Evolutionary conservation across 2,329 filamentous ascomycete genomes (phyloP).

Genomic region (Alternaria sp.): DNA sequence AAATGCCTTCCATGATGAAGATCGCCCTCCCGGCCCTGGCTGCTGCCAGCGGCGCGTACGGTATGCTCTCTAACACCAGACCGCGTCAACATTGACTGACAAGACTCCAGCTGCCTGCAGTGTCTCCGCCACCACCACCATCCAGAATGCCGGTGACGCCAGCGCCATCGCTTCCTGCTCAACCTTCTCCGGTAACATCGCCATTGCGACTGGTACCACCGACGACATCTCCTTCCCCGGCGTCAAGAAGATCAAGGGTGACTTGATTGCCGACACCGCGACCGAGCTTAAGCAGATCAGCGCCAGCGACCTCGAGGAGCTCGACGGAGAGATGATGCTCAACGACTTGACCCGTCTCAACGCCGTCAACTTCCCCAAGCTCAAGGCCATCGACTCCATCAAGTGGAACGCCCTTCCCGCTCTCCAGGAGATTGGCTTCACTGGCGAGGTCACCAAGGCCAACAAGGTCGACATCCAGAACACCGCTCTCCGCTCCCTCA

Average conservation of each 20-base stretch:
- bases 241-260: slow-evolving; percentile 65
- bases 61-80: slow-evolving; percentile 43
- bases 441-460: slow-evolving; percentile 70
- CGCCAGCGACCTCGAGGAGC: slow-evolving; percentile 66
- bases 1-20: slow-evolving; percentile 62
- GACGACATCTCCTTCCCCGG: slow-evolving; percentile 69
- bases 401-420: slow-evolving; percentile 74
- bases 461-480: slow-evolving; percentile 78
- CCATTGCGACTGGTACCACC: slow-evolving; percentile 64
- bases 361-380: slow-evolving; percentile 68
- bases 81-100: slow-evolving; percentile 22
- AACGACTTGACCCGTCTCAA: slow-evolving; percentile 72
- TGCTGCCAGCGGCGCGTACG: slow-evolving; percentile 59
- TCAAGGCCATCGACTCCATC: slow-evolving; percentile 71
- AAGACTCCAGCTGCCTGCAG: slow-evolving; percentile 47
- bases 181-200: slow-evolving; percentile 72
- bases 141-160: slow-evolving; percentile 68
- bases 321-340: slow-evolving; percentile 75
- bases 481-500: slow-evolving; percentile 79
- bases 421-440: slow-evolving; percentile 66
- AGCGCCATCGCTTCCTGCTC: slow-evolving; percentile 67
- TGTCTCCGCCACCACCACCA: slow-evolving; percentile 58
- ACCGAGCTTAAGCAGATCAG: slow-evolving; percentile 69
- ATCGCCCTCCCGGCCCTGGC: slow-evolving; percentile 64
- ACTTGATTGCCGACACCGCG: slow-evolving; percentile 59